Evolutionary conservation across 2,329 filamentous ascomycete species (phyloP).

Genomic region (Pseudocercospora crystallina): DNA sequence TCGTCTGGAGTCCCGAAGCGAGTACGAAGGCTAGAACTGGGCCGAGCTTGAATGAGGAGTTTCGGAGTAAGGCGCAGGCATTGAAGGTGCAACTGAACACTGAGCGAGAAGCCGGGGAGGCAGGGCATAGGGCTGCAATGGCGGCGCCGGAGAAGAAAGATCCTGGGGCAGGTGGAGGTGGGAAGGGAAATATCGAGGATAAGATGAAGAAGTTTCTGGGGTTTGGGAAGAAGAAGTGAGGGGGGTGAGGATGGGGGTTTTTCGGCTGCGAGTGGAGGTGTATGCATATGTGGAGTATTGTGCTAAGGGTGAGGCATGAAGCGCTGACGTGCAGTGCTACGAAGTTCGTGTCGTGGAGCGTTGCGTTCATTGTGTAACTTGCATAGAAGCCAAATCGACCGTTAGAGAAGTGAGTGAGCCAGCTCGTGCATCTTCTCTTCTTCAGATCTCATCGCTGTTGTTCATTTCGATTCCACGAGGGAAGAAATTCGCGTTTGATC

Average conservation of each 20-base stretch:
- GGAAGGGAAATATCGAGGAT: constrained; percentile 38
- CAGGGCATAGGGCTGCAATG: constrained; percentile 29
- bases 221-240: constrained; percentile 62
- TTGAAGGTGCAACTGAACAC: constrained; percentile 64
- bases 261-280: no score
- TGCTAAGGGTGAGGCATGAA: no score
- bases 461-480: no score
- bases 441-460: no score
- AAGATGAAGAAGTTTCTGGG: constrained; percentile 71
- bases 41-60: constrained; percentile 61
- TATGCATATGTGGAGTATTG: no score
- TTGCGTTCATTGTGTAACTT: no score
- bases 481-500: no score
- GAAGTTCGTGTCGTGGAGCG: no score
- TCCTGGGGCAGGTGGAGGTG: constrained; percentile 12
- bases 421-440: no score
- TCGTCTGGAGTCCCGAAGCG: constrained; percentile 70
- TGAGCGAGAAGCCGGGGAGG: constrained; percentile 37
- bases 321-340: no score
- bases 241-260: not conserved
- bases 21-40: constrained; percentile 55
- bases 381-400: no score
- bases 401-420: no score
- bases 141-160: constrained; percentile 28
- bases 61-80: constrained; percentile 62